These are phyloP conservation scores for Trypanosoma vivax DNA, from an alignment of 208 protist species.

Conservation along the genomic window DNA sequence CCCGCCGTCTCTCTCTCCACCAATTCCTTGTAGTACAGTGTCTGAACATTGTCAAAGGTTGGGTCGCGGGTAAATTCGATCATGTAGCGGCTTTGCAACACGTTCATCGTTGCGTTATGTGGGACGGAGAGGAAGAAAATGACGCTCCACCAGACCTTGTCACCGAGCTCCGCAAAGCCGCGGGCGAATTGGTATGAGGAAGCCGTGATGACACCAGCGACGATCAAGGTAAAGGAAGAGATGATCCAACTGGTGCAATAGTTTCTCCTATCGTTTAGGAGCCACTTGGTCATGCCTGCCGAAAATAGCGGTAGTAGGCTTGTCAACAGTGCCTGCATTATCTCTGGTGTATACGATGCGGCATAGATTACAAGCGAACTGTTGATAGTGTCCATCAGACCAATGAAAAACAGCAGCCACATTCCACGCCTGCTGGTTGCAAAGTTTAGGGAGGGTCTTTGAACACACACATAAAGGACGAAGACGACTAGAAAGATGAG, in stretches of 20 bases:
- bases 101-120: slow-evolving; percentile 66
- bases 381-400: slow-evolving; percentile 64
- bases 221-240: slow-evolving; percentile 51
- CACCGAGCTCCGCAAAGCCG: slow-evolving; percentile 20
- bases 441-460: slow-evolving; percentile 54
- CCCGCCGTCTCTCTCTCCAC: too few species aligned
- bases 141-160: slow-evolving; percentile 61
- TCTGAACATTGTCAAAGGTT: slow-evolving; percentile 22
- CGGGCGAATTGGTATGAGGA: slow-evolving; percentile 36
- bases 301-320: slow-evolving; percentile 70
- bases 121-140: slow-evolving; percentile 80
- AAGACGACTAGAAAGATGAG: slow-evolving; percentile 54
- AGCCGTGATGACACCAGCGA: slow-evolving; percentile 50
- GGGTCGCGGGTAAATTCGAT: slow-evolving; percentile 69
- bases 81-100: slow-evolving; percentile 82
- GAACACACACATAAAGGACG: slow-evolving; percentile 35
- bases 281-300: slow-evolving; percentile 62
- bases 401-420: slow-evolving; percentile 46
- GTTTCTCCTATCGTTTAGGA: slow-evolving; percentile 57
- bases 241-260: slow-evolving; percentile 62
- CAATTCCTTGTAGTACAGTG: background rate
- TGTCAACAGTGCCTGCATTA: slow-evolving; percentile 70
- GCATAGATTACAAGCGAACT: slow-evolving; percentile 75
- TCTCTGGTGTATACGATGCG: slow-evolving; percentile 66
- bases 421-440: slow-evolving; percentile 38